phyloP scores from a whole-genome alignment of 352 stramenopile species.

The Poterioochromonas sp. region DNA sequence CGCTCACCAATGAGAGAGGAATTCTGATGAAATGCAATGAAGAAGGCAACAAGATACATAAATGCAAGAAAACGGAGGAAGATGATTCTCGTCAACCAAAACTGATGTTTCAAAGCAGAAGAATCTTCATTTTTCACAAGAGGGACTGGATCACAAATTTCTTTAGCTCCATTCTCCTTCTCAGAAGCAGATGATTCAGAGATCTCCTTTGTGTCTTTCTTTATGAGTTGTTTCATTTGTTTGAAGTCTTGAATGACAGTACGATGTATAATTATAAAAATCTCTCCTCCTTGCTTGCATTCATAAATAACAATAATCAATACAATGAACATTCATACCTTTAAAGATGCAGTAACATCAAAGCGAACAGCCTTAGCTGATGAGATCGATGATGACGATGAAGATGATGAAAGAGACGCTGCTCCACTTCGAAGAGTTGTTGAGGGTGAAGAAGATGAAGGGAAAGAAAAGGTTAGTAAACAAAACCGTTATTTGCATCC shows the following conservation, averaged over 20 bases:
- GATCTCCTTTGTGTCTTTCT: too few species aligned
- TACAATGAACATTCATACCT: conserved; percentile 35
- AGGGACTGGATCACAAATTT: too few species aligned
- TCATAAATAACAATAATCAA: too few species aligned
- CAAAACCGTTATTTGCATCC: not conserved
- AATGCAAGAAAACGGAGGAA: conserved; percentile 50
- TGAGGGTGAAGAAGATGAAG: conserved; percentile 32
- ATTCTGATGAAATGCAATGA: conserved; percentile 48
- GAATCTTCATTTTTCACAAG: too few species aligned
- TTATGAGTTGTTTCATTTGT: too few species aligned
- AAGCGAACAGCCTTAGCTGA: not conserved
- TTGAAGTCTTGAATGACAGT: too few species aligned
- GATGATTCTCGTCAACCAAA: conserved; percentile 44
- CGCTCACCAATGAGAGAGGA: conserved; percentile 34
- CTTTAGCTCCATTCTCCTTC: too few species aligned
- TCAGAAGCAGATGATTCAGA: too few species aligned
- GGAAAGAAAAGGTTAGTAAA: not conserved
- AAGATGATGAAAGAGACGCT: conserved; percentile 11
- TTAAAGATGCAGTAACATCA: conserved; percentile 26
- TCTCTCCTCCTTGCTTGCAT: too few species aligned
- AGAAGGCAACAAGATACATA: conserved; percentile 55
- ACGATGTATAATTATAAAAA: too few species aligned
- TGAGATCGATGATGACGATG: conserved; percentile 23
- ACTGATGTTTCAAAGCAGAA: conserved; percentile 19
- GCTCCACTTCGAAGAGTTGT: not conserved